Percentiles rank a stretch among this genome's conserved stretches.
Conservation (phyloP, 2,329 filamentous ascomycete genomes). For the Aaosphaeria arxii region DNA sequence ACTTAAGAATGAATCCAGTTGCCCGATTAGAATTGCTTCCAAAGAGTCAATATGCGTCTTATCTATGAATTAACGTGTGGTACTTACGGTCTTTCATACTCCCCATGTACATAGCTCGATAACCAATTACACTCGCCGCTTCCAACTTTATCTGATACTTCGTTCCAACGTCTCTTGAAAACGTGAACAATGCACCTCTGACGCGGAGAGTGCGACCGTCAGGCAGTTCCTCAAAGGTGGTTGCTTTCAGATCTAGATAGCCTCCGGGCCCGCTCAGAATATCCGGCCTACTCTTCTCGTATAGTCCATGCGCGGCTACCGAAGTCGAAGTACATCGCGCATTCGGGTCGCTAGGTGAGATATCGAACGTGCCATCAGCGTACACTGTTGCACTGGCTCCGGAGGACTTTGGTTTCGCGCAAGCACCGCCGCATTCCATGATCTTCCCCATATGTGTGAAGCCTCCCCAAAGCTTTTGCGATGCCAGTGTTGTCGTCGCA, state of each 20-base stretch:
- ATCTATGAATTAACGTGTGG: neutral
- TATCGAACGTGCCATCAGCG: conserved; percentile 46
- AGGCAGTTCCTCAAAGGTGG: conserved; percentile 44
- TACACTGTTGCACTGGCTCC: conserved; percentile 44
- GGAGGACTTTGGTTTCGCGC: conserved; percentile 47
- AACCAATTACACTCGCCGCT: conserved; percentile 43
- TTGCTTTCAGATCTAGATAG: conserved; percentile 39
- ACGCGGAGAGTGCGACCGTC: conserved; percentile 41
- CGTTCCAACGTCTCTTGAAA: conserved; percentile 14
- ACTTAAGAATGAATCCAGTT: conserved; percentile 11
- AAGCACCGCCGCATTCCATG: conserved; percentile 51
- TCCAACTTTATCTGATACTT: conserved; percentile 52
- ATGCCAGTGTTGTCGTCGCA: conserved; percentile 2
- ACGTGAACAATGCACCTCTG: conserved; percentile 32
- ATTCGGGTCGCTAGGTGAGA: conserved; percentile 40
- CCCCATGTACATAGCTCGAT: conserved; percentile 47
- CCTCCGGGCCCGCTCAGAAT: conserved; percentile 51
- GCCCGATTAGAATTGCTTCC: conserved; percentile 20
- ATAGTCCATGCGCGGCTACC: conserved; percentile 54
- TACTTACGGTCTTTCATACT: conserved; percentile 40
- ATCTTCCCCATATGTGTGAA: conserved; percentile 56
- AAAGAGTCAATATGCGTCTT: neutral
- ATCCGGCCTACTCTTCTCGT: conserved; percentile 55
- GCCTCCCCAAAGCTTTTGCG: conserved; percentile 11
- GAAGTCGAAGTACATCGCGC: conserved; percentile 47